Base-by-base conservation (phyloP, 441 rosid species). In the Corymbia citriodora region DNA sequence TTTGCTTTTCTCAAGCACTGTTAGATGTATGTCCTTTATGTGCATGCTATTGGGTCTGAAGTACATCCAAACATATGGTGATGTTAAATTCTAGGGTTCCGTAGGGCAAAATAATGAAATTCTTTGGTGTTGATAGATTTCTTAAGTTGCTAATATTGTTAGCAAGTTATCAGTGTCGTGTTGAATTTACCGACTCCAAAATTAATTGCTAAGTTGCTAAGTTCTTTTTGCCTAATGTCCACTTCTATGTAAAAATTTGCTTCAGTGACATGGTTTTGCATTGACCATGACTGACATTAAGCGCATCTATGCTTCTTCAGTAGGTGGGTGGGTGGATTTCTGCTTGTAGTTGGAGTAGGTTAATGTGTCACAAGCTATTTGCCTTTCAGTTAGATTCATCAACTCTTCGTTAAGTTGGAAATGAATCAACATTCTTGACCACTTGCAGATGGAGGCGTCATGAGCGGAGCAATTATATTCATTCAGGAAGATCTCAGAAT, bases 391-490 rank as follows among this genome's bases (percentile, higher is more conserved):
- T 23, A 45, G 52, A 45, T 79, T 17, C 85, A 79, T 45, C 53
- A 3, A 79, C 53, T 45, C n/a, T 23, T 45, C 23, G 1, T 79
- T 45, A 79, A 23, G n/a, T 45, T 0, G 7, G 5, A 7, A 7
- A 79, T 4, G 0, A 79, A 79, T 79, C 36, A 3, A 86, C 52
- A 25, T 50, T 52, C 45, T 49, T 25, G n/a, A 48, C 8, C 5
- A 88, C 91, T 29, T 87, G 91, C 97, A 97, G 98, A 97, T 96
- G 98, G 97, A n/a, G 99, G 98, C 59, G 99, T 96, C 53, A 97
- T 97, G 99, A 97, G 99, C 90, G 98, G 99, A 92, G 99, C 99
- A 89, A 95, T 97, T 92, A 92, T 96, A 91, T 97, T 96, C 92
- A 97, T 97, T 88, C 95, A 96, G 89, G 94, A 97, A 92, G 99